Evolutionary conservation across 1,284 basidiomycete species (phyloP).

Genomic region (Sphagnurus paluster): DNA sequence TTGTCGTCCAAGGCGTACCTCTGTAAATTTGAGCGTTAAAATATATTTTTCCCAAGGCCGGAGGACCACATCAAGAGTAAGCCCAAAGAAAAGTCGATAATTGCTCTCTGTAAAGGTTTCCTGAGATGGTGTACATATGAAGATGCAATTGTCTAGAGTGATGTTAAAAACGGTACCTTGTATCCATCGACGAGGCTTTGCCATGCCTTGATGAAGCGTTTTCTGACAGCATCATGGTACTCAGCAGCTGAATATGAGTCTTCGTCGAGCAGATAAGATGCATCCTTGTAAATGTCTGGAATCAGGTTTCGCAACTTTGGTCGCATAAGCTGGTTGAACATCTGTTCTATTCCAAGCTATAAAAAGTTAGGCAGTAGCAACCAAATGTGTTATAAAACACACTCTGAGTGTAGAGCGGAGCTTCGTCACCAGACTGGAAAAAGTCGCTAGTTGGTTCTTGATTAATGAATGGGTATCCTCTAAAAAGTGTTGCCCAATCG

Average conservation of each 20-base stretch:
- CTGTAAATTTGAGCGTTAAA: slow-evolving; percentile 81
- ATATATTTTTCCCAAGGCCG: slow-evolving; percentile 94
- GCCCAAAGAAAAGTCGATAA: slow-evolving; percentile 81
- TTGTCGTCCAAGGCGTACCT: slow-evolving; percentile 46
- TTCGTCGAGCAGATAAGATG: slow-evolving; percentile 88
- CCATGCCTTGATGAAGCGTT: slow-evolving; percentile 89
- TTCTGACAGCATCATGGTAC: slow-evolving; percentile 82
- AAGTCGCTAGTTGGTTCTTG: slow-evolving; percentile 44
- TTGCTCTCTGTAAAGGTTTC: slow-evolving; percentile 86
- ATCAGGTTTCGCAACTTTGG: slow-evolving; percentile 84
- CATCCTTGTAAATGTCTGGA: slow-evolving; percentile 86
- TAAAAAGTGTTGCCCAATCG: slow-evolving; percentile 71
- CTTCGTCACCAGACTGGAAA: slow-evolving; percentile 58
- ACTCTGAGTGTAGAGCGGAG: slow-evolving; percentile 76
- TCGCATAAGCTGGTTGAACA: slow-evolving; percentile 91
- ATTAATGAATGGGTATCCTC: slow-evolving; percentile 55
- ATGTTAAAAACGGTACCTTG: slow-evolving; percentile 49
- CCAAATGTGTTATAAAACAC: slow-evolving; percentile 22
- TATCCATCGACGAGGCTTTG: slow-evolving; percentile 83
- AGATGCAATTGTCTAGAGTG: neutral
- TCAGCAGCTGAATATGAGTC: slow-evolving; percentile 83
- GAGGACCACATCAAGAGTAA: slow-evolving; percentile 84
- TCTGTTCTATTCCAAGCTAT: slow-evolving; percentile 85
- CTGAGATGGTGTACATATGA: slow-evolving; percentile 25
- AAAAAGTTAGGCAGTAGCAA: slow-evolving; percentile 2